Evolutionary conservation across 495 filamentous ascomycete species (phyloP), one percentile per base, ranked within the genome.

Genomic region (Annulohypoxylon bovei): DNA sequence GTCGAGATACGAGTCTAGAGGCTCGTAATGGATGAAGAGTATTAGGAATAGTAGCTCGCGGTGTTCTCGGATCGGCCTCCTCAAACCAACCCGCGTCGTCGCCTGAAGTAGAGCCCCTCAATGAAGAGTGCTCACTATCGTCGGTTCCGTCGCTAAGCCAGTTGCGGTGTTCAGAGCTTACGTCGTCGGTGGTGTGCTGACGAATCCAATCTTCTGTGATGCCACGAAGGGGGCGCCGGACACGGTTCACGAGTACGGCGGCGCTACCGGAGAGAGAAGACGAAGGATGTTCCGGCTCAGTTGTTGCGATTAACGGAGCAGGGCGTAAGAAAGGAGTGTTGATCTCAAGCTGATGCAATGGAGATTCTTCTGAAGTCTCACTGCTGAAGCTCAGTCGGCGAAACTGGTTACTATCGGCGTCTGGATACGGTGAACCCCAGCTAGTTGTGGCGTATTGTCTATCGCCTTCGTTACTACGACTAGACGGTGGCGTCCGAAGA

Each of bases 141-240:
- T 87, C 88, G 25, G 87, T 86, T 67, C 90, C 89, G 89, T 93
- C 91, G 72, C 90, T 93, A 44, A 91, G 78, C 91, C 91, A 93
- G 76, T 90, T 88, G 39, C 85, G 86, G 56, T 86, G 84, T 76
- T 92, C 91, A 56, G 86, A 85, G 40, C 85, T 79, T 42, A 81
- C 81, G 68, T 88, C 87, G 67, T 86, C 84, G 8, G 87, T 85
- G 6, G 91, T 88, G 68, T 92, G 90, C 68, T 91, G 89, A 39
- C 91, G 88, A 65, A 93, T 90, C 91, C 91, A 93, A 81, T 91
- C 90, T 73, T 92, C 87, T 0, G 90, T 92, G 58, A 92, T 88
- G 44, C 90, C 89, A 74, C 86, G 78, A 37, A 86, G 77, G 68
- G 84, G 74, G 30, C 83, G 81, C 70, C 85, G 75, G 30, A 84